Base-by-base conservation (phyloP, 2,329 filamentous ascomycete genomes). In the Grosmannia clavigera region DNA sequence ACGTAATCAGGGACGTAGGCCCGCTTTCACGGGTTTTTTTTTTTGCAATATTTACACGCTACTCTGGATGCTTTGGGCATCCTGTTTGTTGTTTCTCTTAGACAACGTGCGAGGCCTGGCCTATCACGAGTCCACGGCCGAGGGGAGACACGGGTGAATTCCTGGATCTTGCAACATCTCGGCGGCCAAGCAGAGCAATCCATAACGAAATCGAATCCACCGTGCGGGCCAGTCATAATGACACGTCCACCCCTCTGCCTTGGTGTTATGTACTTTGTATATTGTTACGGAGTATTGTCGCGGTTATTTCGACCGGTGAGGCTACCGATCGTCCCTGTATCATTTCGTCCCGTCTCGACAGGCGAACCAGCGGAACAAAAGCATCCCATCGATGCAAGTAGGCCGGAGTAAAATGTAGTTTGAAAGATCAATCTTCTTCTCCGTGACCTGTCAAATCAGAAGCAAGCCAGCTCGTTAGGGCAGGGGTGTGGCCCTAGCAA, bases 1-100 rank as follows among this genome's bases (percentile, higher is more conserved):
- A 69, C 68, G 68, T 69, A 69, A 69, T 68, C 64, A 65, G 68
- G 68, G 68, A 64, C 43, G 43, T 9, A 40, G 51, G 27, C 51
- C 51, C 51, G 51, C 51, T 53, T 53, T 53, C 51, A 31, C 51
- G 51, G 5, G 22, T 22, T 22, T 22, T 22, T 22, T 22, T 22
- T 35, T 29, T n/a, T 50, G 22, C 46, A 25, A 50, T 40, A 40
- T 40, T 40, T 40, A 1, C 38, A 40, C 38, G 38, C 38, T 40
- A 40, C 19, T 46, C 43, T 11, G 29, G 29, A 19, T 6, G 19
- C 12, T 53, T 51, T 61, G 27, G 5, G 38, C 50, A 31, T 61
- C 38, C 50, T 61, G 59, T 64, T 63, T 62, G 63, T 62, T 51
- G 60, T 60, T 61, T 59, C 56, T 60, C 53, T 63, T 64, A 61